Evolutionary conservation across 139 green algal genomes (phyloP), one percentile per base, ranked within the genome.

Genomic region (Tetradesmus lagerheimii): DNA sequence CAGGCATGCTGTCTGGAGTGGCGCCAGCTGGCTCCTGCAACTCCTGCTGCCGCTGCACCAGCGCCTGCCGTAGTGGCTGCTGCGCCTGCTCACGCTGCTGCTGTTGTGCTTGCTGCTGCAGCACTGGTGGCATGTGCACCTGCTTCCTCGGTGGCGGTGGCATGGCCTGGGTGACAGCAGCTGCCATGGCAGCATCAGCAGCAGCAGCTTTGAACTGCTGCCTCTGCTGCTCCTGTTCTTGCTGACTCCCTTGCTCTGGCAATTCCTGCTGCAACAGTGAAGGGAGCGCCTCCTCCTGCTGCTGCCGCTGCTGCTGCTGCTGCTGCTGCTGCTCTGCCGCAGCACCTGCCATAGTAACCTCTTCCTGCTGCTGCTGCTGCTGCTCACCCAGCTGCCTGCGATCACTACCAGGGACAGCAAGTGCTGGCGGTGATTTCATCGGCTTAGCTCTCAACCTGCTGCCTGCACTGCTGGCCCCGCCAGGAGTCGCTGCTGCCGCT

Each of bases 161-260:
- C 76, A 16, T n/a, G 27, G 76, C 35, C 76, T 82, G 37, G n/a
- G 31, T 3, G 18, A 38, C 67, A 39, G 2, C 57, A 71, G 57
- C 20, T 18, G 23, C 20, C 57, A 31, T n/a, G 3, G 16, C 23
- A 1, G 16, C 23, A 1, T n/a, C 31, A 9, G 1, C 57, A 18
- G 12, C 57, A 81, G 75, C 75, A 8, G 75, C 75, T 9, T 41
- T n/a, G 25, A 38, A 38, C 77, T 83, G 34, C 77, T 81, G 89
- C 50, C 83, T 75, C 53, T 90, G 83, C 43, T 84, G 75, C 83
- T 83, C 75, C 43, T 64, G 74, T 74, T 88, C 29, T 9, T 79
- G 64, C 79, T 76, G 35, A 31, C 14, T 53, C 37, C 15, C 15
- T 14, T 15, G 31, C 25, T 83, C 9, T 37, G 41, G 38, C 23